phyloP scores from a whole-genome alignment of 2,329 filamentous ascomycete genomes.

The Acephala macrosclerotiorum region DNA sequence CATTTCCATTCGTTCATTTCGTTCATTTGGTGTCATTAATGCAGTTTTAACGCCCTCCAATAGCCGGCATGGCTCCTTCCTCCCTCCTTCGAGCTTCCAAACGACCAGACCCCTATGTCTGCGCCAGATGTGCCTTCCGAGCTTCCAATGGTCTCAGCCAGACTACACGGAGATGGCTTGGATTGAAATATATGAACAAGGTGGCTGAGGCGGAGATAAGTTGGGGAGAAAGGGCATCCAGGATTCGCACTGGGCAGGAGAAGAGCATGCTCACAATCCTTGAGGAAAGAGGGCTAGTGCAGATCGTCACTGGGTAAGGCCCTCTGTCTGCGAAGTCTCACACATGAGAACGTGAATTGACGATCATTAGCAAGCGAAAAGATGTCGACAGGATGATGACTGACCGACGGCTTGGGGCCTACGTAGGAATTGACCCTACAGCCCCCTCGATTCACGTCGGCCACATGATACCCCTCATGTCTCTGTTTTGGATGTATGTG shows the following conservation, averaged over 20 bases:
- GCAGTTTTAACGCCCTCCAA: background rate
- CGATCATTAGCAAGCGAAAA: constrained; percentile 45
- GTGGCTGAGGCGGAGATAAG: constrained; percentile 41
- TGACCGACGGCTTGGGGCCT: constrained; percentile 72
- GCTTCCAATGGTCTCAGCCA: constrained; percentile 28
- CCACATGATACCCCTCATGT: constrained; percentile 83
- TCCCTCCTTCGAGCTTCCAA: constrained; percentile 37
- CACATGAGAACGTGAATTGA: background rate
- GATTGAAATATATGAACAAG: constrained; percentile 47
- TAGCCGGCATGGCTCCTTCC: constrained; percentile 41
- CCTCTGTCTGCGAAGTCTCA: background rate
- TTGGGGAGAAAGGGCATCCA: constrained; percentile 57
- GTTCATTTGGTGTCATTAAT: background rate
- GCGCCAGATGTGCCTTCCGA: constrained; percentile 42
- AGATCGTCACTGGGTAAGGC: constrained; percentile 75
- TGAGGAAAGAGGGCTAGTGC: constrained; percentile 75
- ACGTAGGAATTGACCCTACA: constrained; percentile 85
- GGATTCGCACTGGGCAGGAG: constrained; percentile 57
- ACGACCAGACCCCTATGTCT: constrained; percentile 39
- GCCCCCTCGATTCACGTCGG: constrained; percentile 81
- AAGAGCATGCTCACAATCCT: constrained; percentile 68
- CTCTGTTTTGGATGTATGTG: constrained; percentile 83
- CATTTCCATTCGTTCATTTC: background rate
- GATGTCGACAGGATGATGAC: constrained; percentile 70
- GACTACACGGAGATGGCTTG: constrained; percentile 38